Evolutionary conservation across 306 rosid genomes (phyloP).

Genomic region (Sechiopsis laciniata): DNA sequence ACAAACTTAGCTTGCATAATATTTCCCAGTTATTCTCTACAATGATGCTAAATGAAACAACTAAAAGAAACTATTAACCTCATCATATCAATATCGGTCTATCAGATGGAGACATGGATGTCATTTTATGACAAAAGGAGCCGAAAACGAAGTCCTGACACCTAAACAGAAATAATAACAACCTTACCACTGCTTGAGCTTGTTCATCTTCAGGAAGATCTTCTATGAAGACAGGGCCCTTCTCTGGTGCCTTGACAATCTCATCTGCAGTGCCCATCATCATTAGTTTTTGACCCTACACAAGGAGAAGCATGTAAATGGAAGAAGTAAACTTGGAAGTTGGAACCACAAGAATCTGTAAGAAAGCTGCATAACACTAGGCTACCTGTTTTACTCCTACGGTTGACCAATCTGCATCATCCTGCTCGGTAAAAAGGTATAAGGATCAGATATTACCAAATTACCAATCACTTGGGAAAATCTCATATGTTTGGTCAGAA

Average conservation of each 20-base stretch:
- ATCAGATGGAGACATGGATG: background rate
- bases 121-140: background rate
- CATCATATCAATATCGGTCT: background rate
- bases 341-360: constrained; percentile 13
- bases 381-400: constrained; percentile 76
- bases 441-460: constrained; percentile 9
- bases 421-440: constrained; percentile 45
- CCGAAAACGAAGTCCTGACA: constrained; percentile 15
- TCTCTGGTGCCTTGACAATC: constrained; percentile 83
- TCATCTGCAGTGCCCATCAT: constrained; percentile 99
- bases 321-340: background rate
- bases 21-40: background rate
- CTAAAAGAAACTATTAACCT: background rate
- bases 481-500: constrained; percentile 18
- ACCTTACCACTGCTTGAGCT: constrained; percentile 60
- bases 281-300: constrained; percentile 94
- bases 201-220: constrained; percentile 99
- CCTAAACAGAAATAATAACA: constrained; percentile 8
- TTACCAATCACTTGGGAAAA: background rate
- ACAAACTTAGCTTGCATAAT: background rate
- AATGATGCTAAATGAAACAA: background rate
- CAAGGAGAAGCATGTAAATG: constrained; percentile 7
- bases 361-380: background rate
- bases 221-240: constrained; percentile 82
- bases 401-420: constrained; percentile 81